A percentile compares a stretch with the other conserved stretches of the same genome.
These are phyloP conservation scores for Sapria himalayana DNA, from an alignment of 345 rosid genomes.

Conservation along the genomic window DNA sequence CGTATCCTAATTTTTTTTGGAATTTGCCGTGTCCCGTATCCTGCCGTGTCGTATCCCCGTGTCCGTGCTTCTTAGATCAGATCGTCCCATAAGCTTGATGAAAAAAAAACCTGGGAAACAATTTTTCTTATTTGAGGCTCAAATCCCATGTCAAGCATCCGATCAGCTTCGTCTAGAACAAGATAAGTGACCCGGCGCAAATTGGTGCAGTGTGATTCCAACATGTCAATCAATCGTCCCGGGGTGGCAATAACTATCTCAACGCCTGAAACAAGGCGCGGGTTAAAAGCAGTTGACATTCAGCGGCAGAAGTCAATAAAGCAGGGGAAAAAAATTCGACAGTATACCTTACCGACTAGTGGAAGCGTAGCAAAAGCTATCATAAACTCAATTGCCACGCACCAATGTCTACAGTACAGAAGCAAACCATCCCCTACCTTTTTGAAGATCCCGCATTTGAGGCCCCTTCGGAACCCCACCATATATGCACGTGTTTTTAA, in stretches of 20 bases:
- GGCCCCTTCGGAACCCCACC: constrained; percentile 99
- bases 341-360: too few relatives aligned
- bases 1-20: too few relatives aligned
- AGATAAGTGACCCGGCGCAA: constrained; percentile 89
- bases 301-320: too few relatives aligned
- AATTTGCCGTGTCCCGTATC: too few relatives aligned
- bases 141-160: constrained; percentile 99
- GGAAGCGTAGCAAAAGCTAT: too few relatives aligned
- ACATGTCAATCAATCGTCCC: constrained; percentile 95
- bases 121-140: constrained; percentile 92
- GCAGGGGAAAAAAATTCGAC: too few relatives aligned
- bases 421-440: constrained; percentile 46
- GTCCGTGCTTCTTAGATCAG: too few relatives aligned
- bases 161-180: constrained; percentile 96
- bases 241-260: constrained; percentile 99
- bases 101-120: constrained; percentile 45
- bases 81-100: too few relatives aligned
- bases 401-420: constrained; percentile 10
- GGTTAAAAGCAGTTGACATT: too few relatives aligned
- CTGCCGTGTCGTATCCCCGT: too few relatives aligned
- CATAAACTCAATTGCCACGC: constrained; percentile 13
- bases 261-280: constrained; percentile 37
- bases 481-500: constrained; percentile 81
- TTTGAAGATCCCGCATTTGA: constrained; percentile 99
- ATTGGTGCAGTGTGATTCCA: constrained; percentile 89